Conservation (phyloP, 129 eudicot species). For the Helichrysum umbraculigerum region DNA sequence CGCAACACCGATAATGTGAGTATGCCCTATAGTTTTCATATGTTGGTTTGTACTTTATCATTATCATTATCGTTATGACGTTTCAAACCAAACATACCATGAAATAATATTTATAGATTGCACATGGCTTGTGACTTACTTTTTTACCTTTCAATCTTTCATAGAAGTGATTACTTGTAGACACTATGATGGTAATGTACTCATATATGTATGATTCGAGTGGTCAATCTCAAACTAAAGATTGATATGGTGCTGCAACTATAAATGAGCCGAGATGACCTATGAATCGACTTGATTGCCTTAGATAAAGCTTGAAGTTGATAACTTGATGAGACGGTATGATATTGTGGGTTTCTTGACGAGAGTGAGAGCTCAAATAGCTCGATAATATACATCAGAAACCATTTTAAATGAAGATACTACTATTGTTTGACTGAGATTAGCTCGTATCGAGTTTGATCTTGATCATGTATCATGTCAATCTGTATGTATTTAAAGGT, state of each 20-base stretch:
- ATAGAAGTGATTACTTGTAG: constrained; percentile 9
- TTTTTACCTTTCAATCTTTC: constrained; percentile 4
- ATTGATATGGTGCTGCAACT: neutral
- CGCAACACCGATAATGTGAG: neutral
- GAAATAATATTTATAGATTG: constrained; percentile 22
- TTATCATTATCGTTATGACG: neutral
- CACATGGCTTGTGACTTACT: constrained; percentile 31
- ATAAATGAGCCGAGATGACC: neutral
- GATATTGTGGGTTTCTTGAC: no score
- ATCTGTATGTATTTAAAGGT: no score
- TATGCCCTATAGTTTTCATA: neutral
- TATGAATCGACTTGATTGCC: no score
- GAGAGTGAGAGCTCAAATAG: no score
- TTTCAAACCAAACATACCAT: constrained; percentile 27
- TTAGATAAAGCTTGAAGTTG: no score
- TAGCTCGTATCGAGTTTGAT: no score
- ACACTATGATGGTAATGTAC: constrained; percentile 16
- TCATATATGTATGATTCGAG: neutral
- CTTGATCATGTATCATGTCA: no score
- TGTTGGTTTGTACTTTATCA: constrained; percentile 9
- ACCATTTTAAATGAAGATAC: no score
- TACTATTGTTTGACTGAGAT: no score
- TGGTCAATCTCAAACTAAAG: constrained; percentile 2
- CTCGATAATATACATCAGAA: no score
- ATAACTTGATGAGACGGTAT: no score